Evolutionary conservation across 768 basidiomycete species (phyloP).

Genomic region (Tephrocybe sp.): DNA sequence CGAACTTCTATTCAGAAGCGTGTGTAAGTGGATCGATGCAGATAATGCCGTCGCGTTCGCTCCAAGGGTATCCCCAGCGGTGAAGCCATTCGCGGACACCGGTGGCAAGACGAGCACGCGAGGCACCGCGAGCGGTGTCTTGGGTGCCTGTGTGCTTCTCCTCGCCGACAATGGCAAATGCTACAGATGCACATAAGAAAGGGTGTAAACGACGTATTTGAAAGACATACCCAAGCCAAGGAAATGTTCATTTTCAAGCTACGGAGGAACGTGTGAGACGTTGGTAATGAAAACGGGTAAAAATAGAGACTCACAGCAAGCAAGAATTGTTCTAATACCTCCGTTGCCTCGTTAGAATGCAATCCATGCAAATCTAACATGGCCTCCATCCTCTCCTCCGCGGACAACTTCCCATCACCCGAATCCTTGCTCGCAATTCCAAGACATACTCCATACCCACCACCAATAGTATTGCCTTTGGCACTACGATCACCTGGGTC

Average conservation of each 20-base stretch:
- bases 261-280: constrained; percentile 6
- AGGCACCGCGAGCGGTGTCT: constrained; percentile 76
- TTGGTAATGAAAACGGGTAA: background rate
- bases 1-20: constrained; percentile 35
- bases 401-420: constrained; percentile 54
- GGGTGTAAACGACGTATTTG: background rate
- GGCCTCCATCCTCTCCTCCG: constrained; percentile 89
- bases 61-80: constrained; percentile 96
- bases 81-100: constrained; percentile 91
- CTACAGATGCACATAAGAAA: constrained; percentile 32
- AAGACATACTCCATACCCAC: constrained; percentile 80
- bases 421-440: constrained; percentile 71
- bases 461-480: constrained; percentile 75
- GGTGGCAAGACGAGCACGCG: constrained; percentile 77
- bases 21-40: constrained; percentile 88
- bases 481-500: constrained; percentile 76
- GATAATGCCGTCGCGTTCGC: constrained; percentile 85
- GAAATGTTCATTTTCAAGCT: constrained; percentile 88
- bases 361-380: constrained; percentile 91
- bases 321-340: constrained; percentile 87
- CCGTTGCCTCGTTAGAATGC: constrained; percentile 90
- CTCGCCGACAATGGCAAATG: constrained; percentile 90
- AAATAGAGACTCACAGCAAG: constrained; percentile 61
- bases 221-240: constrained; percentile 70
- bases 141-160: constrained; percentile 96